A percentile compares a stretch with the other conserved stretches of the same genome.
phyloP scores from a whole-genome alignment of 2,329 filamentous ascomycete species.

The Colletotrichum tropicicola region DNA sequence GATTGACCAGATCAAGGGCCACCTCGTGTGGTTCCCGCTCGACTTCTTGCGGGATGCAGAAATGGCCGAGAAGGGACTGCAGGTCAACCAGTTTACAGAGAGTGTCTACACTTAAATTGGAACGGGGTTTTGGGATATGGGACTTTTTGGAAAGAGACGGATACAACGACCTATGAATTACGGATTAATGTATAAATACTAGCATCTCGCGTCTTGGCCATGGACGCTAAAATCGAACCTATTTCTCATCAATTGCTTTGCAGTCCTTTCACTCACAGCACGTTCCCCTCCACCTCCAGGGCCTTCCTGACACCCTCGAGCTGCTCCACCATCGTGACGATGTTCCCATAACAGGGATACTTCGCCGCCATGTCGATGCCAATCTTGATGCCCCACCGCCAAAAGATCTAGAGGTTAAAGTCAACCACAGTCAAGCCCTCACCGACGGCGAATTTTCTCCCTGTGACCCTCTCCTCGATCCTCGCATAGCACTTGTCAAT shows the following conservation, averaged over 20 bases:
- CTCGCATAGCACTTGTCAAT: constrained; percentile 28
- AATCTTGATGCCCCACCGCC: background rate
- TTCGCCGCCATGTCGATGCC: background rate
- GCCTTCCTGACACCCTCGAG: background rate
- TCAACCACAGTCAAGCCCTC: background rate
- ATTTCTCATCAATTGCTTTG: background rate
- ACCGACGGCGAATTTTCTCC: background rate
- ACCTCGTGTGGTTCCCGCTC: constrained; percentile 95
- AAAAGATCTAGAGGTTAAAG: background rate
- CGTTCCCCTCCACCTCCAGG: background rate
- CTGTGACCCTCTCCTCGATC: constrained; percentile 26
- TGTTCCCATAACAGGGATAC: background rate
- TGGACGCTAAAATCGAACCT: background rate
- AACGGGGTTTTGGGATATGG: background rate
- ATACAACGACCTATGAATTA: background rate
- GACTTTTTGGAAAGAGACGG: background rate
- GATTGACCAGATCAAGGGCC: constrained; percentile 80
- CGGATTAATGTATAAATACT: constrained; percentile 21
- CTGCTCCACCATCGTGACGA: background rate
- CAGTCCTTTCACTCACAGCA: background rate
- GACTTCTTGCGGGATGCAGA: constrained; percentile 84
- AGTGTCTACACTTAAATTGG: constrained; percentile 76
- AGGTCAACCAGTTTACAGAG: constrained; percentile 88
- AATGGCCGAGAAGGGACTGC: constrained; percentile 89
- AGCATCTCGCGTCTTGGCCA: too few relatives aligned